Percentiles rank a stretch among this genome's conserved stretches.
These are phyloP conservation scores for Monosporascus sp. DNA, from an alignment of 2,329 filamentous ascomycete species.

Conservation along the genomic window DNA sequence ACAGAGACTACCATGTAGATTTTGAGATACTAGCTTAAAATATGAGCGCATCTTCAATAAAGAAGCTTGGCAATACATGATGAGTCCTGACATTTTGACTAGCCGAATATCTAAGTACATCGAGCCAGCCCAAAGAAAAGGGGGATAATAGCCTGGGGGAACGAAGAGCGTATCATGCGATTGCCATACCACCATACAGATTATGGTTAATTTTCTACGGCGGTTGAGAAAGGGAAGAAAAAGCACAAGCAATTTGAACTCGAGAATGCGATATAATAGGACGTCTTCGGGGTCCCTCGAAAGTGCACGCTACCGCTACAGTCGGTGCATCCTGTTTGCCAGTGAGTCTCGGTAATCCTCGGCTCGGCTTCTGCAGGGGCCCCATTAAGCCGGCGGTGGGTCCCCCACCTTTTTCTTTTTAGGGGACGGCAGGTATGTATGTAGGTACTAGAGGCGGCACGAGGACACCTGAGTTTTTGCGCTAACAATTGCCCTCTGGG, in stretches of 20 bases:
- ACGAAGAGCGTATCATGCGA: too few species aligned
- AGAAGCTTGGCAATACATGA: too few species aligned
- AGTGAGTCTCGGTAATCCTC: constrained; percentile 23
- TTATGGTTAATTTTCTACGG: too few species aligned
- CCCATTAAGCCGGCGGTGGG: background rate
- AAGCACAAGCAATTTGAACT: too few species aligned
- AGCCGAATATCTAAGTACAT: too few species aligned
- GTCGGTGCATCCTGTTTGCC: background rate
- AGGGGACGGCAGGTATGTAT: background rate
- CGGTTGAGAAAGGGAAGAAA: too few species aligned
- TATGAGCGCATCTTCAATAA: too few species aligned
- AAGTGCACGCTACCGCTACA: background rate
- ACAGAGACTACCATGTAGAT: background rate
- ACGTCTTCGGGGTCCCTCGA: background rate
- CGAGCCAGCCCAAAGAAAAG: too few species aligned
- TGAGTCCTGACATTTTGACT: too few species aligned
- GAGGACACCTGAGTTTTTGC: background rate
- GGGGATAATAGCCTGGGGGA: too few species aligned
- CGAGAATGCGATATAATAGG: too few species aligned
- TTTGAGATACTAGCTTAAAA: background rate
- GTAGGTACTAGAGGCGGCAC: background rate
- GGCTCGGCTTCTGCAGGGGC: constrained; percentile 16
- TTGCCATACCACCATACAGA: too few species aligned
- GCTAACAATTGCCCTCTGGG: background rate
- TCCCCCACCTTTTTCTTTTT: background rate